These are phyloP conservation scores for Chenopodium formosanum DNA, from an alignment of 148 eudicot species.

Conservation along the genomic window DNA sequence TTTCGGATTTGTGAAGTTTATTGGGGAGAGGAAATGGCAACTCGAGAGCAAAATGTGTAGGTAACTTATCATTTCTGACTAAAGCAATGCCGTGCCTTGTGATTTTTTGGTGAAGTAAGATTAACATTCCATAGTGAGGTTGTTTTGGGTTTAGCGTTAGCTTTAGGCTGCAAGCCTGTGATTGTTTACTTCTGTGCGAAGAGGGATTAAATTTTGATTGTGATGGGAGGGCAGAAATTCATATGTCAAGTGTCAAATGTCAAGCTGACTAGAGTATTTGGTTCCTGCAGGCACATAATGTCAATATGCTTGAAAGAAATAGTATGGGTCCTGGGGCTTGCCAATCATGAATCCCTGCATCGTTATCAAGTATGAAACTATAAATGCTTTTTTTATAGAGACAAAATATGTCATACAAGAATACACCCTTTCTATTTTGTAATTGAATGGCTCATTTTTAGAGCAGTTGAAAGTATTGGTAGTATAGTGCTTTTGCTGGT, in stretches of 20 bases:
- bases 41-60: not conserved
- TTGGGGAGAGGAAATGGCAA: not conserved
- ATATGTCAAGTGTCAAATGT: constrained; percentile 14
- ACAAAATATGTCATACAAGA: not conserved
- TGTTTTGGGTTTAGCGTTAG: not conserved
- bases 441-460: not conserved
- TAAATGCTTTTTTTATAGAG: constrained; percentile 21
- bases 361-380: constrained; percentile 44
- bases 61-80: not conserved
- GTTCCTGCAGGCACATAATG: constrained; percentile 97
- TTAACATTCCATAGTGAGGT: not conserved
- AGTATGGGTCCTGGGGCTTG: constrained; percentile 62
- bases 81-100: not conserved
- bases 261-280: constrained; percentile 76
- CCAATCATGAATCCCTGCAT: constrained; percentile 41
- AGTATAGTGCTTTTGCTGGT: not conserved
- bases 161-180: not conserved
- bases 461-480: constrained; percentile 1
- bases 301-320: constrained; percentile 58
- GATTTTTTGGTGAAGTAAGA: not conserved
- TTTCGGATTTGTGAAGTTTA: not conserved
- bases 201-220: not conserved
- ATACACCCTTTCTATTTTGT: constrained; percentile 1
- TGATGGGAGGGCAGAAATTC: not conserved
- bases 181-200: not conserved